Evolutionary conservation across 257 asterid genomes (phyloP).

Genomic region (Cordia subcordata): DNA sequence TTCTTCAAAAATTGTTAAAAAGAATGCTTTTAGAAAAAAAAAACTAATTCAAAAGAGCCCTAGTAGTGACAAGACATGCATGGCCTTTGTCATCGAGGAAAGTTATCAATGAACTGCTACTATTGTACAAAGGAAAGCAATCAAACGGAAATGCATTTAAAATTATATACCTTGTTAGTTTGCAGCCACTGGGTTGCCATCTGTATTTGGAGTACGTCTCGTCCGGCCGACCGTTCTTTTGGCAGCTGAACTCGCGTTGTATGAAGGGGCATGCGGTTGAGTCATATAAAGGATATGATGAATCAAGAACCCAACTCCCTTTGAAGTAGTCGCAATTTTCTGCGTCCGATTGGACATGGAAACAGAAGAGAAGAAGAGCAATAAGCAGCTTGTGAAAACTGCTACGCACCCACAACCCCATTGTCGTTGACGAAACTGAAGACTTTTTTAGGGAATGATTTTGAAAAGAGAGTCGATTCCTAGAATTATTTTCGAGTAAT

Average conservation of each 20-base stretch:
- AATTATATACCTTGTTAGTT: conserved; percentile 16
- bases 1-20: too few species aligned
- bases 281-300: conserved; percentile 15
- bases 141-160: background rate
- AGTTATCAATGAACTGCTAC: background rate
- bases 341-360: conserved; percentile 12
- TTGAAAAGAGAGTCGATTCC: too few species aligned
- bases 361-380: background rate
- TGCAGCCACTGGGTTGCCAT: conserved; percentile 27
- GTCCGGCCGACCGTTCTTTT: conserved; percentile 18
- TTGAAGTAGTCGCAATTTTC: conserved; percentile 11
- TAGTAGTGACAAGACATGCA: too few species aligned
- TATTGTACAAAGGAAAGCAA: background rate
- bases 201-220: conserved; percentile 3
- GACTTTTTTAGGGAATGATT: too few species aligned
- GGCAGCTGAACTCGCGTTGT: conserved; percentile 15
- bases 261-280: conserved; percentile 12
- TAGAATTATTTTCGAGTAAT: too few species aligned
- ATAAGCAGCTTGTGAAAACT: background rate
- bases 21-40: too few species aligned
- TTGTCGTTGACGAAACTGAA: too few species aligned
- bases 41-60: too few species aligned
- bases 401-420: background rate
- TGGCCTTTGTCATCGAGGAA: background rate
- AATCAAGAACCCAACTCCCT: conserved; percentile 16